These are phyloP conservation scores for Psilocybe tampanensis DNA, from an alignment of 768 basidiomycete genomes.

Conservation along the genomic window DNA sequence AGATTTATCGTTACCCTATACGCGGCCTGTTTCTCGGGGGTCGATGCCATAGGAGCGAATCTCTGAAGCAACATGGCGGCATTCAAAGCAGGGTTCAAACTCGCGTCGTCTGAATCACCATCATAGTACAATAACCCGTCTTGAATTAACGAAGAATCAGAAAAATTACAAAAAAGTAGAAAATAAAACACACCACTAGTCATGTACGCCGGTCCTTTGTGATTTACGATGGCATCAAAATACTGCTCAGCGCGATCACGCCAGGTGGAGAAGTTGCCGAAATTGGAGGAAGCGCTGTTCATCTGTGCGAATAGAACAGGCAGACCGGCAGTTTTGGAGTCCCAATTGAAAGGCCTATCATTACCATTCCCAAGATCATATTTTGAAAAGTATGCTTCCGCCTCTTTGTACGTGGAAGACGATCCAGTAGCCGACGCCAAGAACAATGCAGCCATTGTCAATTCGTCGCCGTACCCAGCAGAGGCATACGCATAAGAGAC, in stretches of 20 bases:
- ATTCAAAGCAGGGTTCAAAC: slow-evolving; percentile 86
- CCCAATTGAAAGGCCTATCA: slow-evolving; percentile 85
- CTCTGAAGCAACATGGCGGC: slow-evolving; percentile 80
- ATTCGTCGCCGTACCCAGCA: slow-evolving; percentile 71
- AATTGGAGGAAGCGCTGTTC: slow-evolving; percentile 52
- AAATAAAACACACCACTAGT: slow-evolving; percentile 55
- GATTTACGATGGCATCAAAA: slow-evolving; percentile 71
- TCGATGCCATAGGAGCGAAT: slow-evolving; percentile 76
- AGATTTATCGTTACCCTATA: slow-evolving; percentile 53
- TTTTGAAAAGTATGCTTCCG: slow-evolving; percentile 58
- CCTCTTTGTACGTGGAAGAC: slow-evolving; percentile 59
- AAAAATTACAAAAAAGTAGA: background rate
- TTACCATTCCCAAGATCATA: slow-evolving; percentile 51
- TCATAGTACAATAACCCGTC: slow-evolving; percentile 81
- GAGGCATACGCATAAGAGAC: slow-evolving; percentile 70
- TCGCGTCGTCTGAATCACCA: slow-evolving; percentile 81
- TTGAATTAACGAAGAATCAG: background rate
- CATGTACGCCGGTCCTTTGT: slow-evolving; percentile 51
- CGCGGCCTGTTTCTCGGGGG: slow-evolving; percentile 49
- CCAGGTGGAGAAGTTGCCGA: slow-evolving; percentile 71
- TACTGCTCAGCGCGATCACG: slow-evolving; percentile 69
- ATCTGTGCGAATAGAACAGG: slow-evolving; percentile 78
- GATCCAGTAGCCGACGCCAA: slow-evolving; percentile 73
- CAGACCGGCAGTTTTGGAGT: slow-evolving; percentile 76
- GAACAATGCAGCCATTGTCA: slow-evolving; percentile 75